A percentile compares a stretch with the other conserved stretches of the same genome.
Conservation (phyloP, 495 filamentous ascomycete genomes). For the Penicillium cosmopolitanum region DNA sequence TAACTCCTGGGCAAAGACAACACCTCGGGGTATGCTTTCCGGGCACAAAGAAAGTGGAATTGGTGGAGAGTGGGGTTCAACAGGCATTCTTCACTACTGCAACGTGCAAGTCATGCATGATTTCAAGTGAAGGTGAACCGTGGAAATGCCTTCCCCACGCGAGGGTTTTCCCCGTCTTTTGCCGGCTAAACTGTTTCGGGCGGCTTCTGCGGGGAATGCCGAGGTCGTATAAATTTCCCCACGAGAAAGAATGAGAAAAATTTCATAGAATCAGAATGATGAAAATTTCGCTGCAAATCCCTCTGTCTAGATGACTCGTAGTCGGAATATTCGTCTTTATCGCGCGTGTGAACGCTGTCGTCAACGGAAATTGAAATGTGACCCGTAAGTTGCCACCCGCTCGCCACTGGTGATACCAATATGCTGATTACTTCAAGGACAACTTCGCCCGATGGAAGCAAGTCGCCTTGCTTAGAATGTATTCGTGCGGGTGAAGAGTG, state of each 20-base stretch:
- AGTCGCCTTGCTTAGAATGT: constrained; percentile 3
- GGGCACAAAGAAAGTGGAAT: constrained; percentile 68
- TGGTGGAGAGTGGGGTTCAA: constrained; percentile 61
- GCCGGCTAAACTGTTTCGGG: constrained; percentile 2
- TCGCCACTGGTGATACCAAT: background rate
- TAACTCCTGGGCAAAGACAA: constrained; percentile 23
- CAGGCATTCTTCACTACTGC: constrained; percentile 58
- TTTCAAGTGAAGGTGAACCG: constrained; percentile 6
- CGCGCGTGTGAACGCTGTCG: constrained; percentile 10
- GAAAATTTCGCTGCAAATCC: background rate
- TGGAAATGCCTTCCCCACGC: background rate
- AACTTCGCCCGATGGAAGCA: constrained; percentile 2
- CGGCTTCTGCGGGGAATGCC: background rate
- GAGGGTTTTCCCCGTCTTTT: background rate
- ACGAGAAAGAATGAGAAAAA: background rate
- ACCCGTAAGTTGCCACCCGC: constrained; percentile 2
- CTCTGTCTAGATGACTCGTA: constrained; percentile 8
- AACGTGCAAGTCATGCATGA: constrained; percentile 49
- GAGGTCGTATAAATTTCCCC: constrained; percentile 2
- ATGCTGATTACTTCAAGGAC: background rate
- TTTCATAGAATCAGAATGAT: background rate
- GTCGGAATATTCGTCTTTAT: constrained; percentile 8
- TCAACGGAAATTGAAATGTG: constrained; percentile 8
- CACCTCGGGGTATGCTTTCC: constrained; percentile 55
- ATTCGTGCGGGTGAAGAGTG: constrained; percentile 1